phyloP scores from a whole-genome alignment of 495 filamentous ascomycete genomes.

The Penicillium pulvis region DNA sequence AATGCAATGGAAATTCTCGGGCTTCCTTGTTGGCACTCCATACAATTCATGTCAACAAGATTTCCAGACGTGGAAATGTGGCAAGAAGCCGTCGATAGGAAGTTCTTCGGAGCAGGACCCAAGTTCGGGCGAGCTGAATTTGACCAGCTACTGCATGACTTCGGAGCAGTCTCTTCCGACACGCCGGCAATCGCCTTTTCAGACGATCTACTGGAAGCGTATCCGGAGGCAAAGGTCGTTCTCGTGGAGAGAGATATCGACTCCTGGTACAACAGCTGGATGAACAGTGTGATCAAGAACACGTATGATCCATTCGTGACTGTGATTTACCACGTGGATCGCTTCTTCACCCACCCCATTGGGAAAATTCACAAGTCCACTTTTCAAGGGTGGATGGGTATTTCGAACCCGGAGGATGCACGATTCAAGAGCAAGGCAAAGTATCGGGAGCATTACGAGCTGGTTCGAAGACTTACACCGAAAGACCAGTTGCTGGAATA shows the following conservation, averaged over 20 bases:
- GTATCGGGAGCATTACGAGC: not conserved
- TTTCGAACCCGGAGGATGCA: not conserved
- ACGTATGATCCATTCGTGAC: slow-evolving; percentile 1
- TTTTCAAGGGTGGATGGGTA: slow-evolving; percentile 2
- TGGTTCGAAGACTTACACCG: not conserved
- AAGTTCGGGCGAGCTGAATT: slow-evolving; percentile 15
- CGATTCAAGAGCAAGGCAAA: slow-evolving; percentile 2
- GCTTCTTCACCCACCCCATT: not conserved
- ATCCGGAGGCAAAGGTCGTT: slow-evolving; percentile 61
- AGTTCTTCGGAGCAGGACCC: slow-evolving; percentile 10
- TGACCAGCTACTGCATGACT: slow-evolving; percentile 15
- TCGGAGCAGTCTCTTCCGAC: slow-evolving; percentile 36
- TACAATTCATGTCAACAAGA: slow-evolving; percentile 6
- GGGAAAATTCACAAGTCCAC: slow-evolving; percentile 4
- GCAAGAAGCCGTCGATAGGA: slow-evolving; percentile 11
- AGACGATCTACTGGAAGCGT: slow-evolving; percentile 56
- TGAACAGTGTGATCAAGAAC: slow-evolving; percentile 12
- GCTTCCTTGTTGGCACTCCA: slow-evolving; percentile 21
- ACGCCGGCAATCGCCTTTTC: slow-evolving; percentile 55
- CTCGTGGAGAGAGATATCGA: slow-evolving; percentile 52
- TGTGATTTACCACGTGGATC: not conserved
- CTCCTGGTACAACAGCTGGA: slow-evolving; percentile 35
- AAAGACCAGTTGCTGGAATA: not conserved
- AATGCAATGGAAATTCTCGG: slow-evolving; percentile 24
- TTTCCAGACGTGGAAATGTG: slow-evolving; percentile 11